Evolutionary conservation across 116 monocot genomes (phyloP).

Genomic region (Papilionanthe hybrid): DNA sequence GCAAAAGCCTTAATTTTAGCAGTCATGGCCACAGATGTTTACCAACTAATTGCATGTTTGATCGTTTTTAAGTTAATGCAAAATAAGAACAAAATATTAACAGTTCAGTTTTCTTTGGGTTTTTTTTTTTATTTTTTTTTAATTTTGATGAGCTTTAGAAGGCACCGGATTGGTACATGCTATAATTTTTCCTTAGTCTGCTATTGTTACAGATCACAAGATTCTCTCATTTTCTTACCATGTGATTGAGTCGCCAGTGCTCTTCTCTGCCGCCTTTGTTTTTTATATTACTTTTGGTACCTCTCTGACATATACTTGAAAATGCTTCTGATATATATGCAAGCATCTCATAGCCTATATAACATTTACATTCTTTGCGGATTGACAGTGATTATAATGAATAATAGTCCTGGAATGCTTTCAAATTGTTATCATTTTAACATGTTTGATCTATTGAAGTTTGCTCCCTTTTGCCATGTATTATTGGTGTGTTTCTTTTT

Average conservation of each 20-base stretch:
- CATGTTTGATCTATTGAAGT: background rate
- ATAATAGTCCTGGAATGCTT: background rate
- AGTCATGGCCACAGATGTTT: too few species aligned
- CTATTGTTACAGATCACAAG: background rate
- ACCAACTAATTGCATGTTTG: too few species aligned
- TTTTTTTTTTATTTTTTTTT: too few species aligned
- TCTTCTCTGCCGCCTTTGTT: background rate
- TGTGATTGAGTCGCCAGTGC: background rate
- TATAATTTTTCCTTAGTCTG: too few species aligned
- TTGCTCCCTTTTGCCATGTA: background rate
- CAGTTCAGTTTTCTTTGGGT: too few species aligned
- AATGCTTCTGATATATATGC: background rate
- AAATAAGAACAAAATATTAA: too few species aligned
- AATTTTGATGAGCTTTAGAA: too few species aligned
- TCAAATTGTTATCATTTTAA: background rate
- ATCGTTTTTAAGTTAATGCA: too few species aligned
- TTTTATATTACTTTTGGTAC: background rate
- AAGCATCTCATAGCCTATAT: background rate
- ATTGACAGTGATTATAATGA: background rate
- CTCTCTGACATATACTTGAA: background rate
- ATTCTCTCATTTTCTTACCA: background rate
- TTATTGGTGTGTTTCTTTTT: slow-evolving; percentile 1
- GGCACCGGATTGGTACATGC: too few species aligned
- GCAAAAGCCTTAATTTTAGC: too few species aligned
- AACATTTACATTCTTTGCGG: background rate